These are phyloP conservation scores for Crithidia brevicula DNA, from an alignment of 208 protist genomes.

Conservation along the genomic window DNA sequence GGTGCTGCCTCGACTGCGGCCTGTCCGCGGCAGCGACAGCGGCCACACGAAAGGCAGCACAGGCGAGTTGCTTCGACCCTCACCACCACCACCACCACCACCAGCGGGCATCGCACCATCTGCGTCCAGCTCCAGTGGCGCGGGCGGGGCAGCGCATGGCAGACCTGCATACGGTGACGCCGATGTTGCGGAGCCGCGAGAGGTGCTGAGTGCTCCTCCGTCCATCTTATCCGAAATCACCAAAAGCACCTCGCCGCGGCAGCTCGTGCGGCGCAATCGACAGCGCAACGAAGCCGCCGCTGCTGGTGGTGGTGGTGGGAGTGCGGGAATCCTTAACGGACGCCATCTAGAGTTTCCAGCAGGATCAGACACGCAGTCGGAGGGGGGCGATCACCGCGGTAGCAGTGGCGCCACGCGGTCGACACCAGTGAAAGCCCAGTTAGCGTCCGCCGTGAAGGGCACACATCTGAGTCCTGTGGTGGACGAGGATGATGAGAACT, in stretches of 20 bases:
- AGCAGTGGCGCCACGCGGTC: not conserved
- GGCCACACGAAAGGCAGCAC: not conserved
- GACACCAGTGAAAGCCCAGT: not conserved
- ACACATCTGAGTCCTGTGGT: not conserved
- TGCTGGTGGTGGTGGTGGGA: not conserved
- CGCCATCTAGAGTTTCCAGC: not conserved
- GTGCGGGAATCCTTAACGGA: too few species aligned
- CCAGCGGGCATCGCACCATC: not conserved
- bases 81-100: not conserved
- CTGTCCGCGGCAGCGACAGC: conserved; percentile 9
- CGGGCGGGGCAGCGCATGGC: too few species aligned
- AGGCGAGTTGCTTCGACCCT: conserved; percentile 2
- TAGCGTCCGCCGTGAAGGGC: not conserved
- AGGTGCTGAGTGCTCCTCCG: conserved; percentile 19
- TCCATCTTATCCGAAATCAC: not conserved
- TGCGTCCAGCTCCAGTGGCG: not conserved
- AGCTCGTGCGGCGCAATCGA: not conserved
- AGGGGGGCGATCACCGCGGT: conserved; percentile 4
- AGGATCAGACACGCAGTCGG: conserved; percentile 1
- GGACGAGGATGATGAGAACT: conserved; percentile 16
- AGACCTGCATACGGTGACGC: not conserved
- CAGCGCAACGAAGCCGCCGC: not conserved
- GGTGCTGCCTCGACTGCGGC: conserved; percentile 19
- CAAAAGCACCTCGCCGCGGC: conserved; percentile 11
- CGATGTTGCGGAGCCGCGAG: not conserved